A percentile compares a stretch with the other conserved stretches of the same genome.
Evolutionary conservation across 2,329 filamentous ascomycete species (phyloP).

Genomic region (Apiospora phragmitis): DNA sequence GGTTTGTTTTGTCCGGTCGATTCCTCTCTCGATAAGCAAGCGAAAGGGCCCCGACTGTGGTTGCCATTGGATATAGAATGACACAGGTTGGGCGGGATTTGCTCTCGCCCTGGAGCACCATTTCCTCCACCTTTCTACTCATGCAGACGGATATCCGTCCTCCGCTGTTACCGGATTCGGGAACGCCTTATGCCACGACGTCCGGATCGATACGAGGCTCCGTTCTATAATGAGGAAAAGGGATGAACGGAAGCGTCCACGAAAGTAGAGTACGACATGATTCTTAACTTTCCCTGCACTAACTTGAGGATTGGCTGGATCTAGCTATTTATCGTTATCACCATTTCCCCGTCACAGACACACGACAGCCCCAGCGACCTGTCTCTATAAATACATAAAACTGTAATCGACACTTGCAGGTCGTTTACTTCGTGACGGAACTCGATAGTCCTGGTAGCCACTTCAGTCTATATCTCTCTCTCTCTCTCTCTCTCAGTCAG

Average conservation of each 20-base stretch:
- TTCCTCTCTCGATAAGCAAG: neutral
- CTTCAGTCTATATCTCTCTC: neutral
- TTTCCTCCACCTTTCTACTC: neutral
- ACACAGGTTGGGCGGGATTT: neutral
- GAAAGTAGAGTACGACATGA: too few species aligned
- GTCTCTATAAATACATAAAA: neutral
- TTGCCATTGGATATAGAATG: neutral
- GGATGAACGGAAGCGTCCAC: neutral
- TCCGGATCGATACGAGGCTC: neutral
- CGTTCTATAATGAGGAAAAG: neutral
- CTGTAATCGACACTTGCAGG: neutral
- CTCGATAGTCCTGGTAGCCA: neutral
- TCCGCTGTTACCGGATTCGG: conserved; percentile 7
- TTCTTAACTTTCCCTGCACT: too few species aligned
- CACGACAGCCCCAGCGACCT: neutral
- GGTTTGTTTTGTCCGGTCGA: neutral
- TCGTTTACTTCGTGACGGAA: neutral
- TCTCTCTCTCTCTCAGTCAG: neutral
- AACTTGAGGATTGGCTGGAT: too few species aligned
- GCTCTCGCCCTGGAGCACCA: neutral
- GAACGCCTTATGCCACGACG: neutral
- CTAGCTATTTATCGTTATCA: too few species aligned
- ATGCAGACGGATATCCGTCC: conserved; percentile 1
- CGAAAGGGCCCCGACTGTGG: neutral
- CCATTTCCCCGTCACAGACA: too few species aligned